These are phyloP conservation scores for Guadua angustifolia DNA, from an alignment of 176 grass and related monocot genomes.

Conservation along the genomic window DNA sequence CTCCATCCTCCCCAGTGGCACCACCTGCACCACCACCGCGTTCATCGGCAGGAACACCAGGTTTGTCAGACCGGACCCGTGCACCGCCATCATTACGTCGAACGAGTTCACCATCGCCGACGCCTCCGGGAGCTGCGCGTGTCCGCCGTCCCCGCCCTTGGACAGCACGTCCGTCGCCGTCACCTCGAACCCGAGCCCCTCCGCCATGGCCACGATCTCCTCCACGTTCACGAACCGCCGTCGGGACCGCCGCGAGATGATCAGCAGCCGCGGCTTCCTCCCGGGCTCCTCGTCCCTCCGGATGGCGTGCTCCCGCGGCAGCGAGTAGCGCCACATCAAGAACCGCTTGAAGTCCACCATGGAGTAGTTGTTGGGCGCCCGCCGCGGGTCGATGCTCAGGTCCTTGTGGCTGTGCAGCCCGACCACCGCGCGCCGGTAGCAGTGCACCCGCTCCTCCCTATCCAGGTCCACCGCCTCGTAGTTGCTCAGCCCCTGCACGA, in stretches of 20 bases:
- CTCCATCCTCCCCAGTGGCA: constrained; percentile 76
- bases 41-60: constrained; percentile 79
- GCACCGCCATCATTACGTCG: constrained; percentile 79
- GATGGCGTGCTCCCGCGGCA: constrained; percentile 57
- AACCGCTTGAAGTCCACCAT: constrained; percentile 71
- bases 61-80: constrained; percentile 82
- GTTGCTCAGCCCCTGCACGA: constrained; percentile 55
- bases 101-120: constrained; percentile 63
- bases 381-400: constrained; percentile 63
- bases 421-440: constrained; percentile 48
- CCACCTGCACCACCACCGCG: constrained; percentile 78
- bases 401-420: constrained; percentile 68
- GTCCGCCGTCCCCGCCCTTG: background rate
- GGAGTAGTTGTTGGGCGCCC: constrained; percentile 57
- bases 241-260: constrained; percentile 49
- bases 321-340: constrained; percentile 58
- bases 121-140: constrained; percentile 32
- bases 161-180: constrained; percentile 48
- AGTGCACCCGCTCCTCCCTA: constrained; percentile 48
- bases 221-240: constrained; percentile 66
- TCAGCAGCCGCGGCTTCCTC: constrained; percentile 45
- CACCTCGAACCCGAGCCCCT: constrained; percentile 70
- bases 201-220: constrained; percentile 54
- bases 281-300: constrained; percentile 29
- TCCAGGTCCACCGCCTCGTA: constrained; percentile 59